phyloP scores from a whole-genome alignment of 1,139 yeast genomes.

The Lodderomyces orthopsilosis region DNA sequence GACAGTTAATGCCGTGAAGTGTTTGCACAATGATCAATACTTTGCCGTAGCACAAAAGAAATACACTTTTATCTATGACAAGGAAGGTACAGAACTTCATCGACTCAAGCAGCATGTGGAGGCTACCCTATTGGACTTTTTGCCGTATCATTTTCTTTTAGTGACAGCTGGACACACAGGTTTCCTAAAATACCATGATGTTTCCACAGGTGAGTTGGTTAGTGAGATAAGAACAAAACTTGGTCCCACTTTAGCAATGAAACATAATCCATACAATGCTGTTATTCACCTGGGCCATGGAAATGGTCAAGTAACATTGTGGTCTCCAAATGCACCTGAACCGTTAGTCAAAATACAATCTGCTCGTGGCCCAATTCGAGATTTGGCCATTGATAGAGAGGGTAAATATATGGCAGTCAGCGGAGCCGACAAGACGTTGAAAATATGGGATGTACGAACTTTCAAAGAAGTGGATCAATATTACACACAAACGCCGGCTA shows the following conservation, averaged over 20 bases:
- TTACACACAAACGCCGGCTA: slow-evolving; percentile 82
- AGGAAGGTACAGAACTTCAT: slow-evolving; percentile 88
- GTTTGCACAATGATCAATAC: slow-evolving; percentile 86
- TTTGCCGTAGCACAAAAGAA: slow-evolving; percentile 98
- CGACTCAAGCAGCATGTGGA: slow-evolving; percentile 88
- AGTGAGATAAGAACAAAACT: slow-evolving; percentile 81
- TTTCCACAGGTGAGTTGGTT: slow-evolving; percentile 85
- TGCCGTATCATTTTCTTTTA: slow-evolving; percentile 88
- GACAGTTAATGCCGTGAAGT: slow-evolving; percentile 86
- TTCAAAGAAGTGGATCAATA: slow-evolving; percentile 74
- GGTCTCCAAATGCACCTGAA: slow-evolving; percentile 89
- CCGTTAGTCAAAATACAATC: slow-evolving; percentile 83
- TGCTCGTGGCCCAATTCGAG: slow-evolving; percentile 83
- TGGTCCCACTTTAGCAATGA: slow-evolving; percentile 87
- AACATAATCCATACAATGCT: slow-evolving; percentile 95
- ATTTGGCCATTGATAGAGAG: slow-evolving; percentile 83
- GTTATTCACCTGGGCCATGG: slow-evolving; percentile 91
- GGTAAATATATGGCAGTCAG: slow-evolving; percentile 94
- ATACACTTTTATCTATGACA: slow-evolving; percentile 88
- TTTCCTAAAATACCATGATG: slow-evolving; percentile 87
- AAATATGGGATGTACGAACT: slow-evolving; percentile 92
- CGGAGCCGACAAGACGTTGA: slow-evolving; percentile 80
- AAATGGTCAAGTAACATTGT: slow-evolving; percentile 87
- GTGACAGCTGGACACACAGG: slow-evolving; percentile 90
- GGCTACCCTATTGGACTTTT: slow-evolving; percentile 75